Conservation (phyloP, 1,284 basidiomycete genomes). For the Apiotrichum laibachii region DNA sequence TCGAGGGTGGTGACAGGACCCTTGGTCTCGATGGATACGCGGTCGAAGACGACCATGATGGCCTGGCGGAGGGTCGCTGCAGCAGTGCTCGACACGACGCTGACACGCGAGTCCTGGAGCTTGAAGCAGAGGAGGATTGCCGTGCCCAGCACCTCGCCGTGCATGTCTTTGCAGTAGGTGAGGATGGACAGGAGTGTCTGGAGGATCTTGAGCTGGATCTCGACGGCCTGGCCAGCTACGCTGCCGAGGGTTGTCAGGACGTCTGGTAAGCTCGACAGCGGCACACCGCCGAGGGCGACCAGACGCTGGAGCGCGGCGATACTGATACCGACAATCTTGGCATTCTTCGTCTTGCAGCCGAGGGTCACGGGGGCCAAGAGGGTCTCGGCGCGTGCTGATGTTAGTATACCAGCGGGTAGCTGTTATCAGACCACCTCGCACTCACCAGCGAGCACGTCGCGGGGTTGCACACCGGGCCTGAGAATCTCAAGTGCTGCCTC, state of each 20-base stretch:
- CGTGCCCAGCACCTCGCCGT: conserved; percentile 73
- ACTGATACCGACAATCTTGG: conserved; percentile 89
- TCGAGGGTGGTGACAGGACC: conserved; percentile 14
- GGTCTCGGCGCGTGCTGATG: conserved; percentile 67
- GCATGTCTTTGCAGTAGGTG: conserved; percentile 77
- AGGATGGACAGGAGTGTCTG: conserved; percentile 86
- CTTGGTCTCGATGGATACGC: conserved; percentile 56
- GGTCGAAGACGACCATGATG: conserved; percentile 97
- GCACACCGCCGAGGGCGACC: conserved; percentile 80
- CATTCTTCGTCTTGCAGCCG: conserved; percentile 87
- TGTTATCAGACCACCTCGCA: neutral
- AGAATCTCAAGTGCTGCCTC: conserved; percentile 79
- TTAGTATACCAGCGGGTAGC: neutral
- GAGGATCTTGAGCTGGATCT: conserved; percentile 87
- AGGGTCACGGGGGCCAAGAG: conserved; percentile 87
- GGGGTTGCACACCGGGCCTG: conserved; percentile 64
- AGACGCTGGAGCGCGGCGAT: conserved; percentile 88
- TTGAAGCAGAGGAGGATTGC: conserved; percentile 86
- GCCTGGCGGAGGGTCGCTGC: conserved; percentile 93
- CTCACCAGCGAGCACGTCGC: conserved; percentile 28
- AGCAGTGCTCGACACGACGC: conserved; percentile 94
- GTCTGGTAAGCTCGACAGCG: conserved; percentile 61
- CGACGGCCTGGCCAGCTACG: conserved; percentile 87
- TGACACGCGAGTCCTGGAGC: conserved; percentile 89
- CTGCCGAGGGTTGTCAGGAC: conserved; percentile 78